Conservation (phyloP, 495 filamentous ascomycete species). For the Aspergillus sparsus region DNA sequence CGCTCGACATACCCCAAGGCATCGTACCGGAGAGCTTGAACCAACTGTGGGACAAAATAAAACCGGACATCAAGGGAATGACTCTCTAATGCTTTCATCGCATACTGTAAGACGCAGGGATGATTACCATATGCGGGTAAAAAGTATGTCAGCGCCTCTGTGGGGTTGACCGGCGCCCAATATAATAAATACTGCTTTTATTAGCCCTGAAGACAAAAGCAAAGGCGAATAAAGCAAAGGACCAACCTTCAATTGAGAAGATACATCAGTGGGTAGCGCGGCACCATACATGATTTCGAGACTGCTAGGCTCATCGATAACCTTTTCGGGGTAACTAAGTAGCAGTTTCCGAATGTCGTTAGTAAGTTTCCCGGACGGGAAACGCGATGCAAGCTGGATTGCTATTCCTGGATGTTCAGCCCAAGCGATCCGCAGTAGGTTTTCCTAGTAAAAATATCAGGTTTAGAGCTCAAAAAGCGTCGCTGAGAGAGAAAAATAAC, state of each 20-base stretch:
- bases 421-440: constrained; percentile 81
- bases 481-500: constrained; percentile 21
- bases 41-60: constrained; percentile 97
- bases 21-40: constrained; percentile 95
- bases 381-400: constrained; percentile 76
- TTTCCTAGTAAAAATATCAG: constrained; percentile 34
- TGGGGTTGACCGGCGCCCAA: constrained; percentile 92
- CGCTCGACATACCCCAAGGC: constrained; percentile 91
- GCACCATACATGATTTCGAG: constrained; percentile 78
- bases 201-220: constrained; percentile 34
- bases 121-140: constrained; percentile 91
- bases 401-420: constrained; percentile 76
- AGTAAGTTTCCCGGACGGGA: constrained; percentile 69
- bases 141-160: constrained; percentile 91
- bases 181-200: constrained; percentile 76
- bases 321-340: constrained; percentile 79
- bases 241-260: constrained; percentile 77
- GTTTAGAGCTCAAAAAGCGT: neutral
- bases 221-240: neutral
- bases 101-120: constrained; percentile 93
- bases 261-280: constrained; percentile 73
- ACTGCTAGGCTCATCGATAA: constrained; percentile 73
- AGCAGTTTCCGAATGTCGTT: constrained; percentile 77
- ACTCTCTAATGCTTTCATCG: constrained; percentile 89
- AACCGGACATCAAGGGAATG: constrained; percentile 96